A percentile compares a stretch with the other conserved stretches of the same genome.
phyloP scores from a whole-genome alignment of 2,329 filamentous ascomycete genomes.

The Gyromitra esculenta region DNA sequence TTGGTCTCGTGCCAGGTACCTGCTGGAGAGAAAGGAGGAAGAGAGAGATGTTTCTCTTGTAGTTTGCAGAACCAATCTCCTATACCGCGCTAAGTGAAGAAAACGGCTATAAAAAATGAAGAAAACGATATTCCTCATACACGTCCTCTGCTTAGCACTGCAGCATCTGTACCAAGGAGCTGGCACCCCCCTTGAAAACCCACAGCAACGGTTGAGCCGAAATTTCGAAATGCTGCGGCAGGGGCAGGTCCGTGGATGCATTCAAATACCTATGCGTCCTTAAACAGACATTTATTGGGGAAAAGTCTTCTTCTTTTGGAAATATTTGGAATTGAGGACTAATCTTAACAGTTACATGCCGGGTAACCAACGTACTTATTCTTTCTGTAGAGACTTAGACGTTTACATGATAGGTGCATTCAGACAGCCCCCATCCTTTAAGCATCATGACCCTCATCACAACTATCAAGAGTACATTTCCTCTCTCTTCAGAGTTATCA shows the following conservation, averaged over 20 bases:
- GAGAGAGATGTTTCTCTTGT: background rate
- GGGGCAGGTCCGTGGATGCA: constrained; percentile 54
- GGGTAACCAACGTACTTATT: constrained; percentile 51
- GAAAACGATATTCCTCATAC: constrained; percentile 35
- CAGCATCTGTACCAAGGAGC: constrained; percentile 40
- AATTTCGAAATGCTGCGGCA: constrained; percentile 54
- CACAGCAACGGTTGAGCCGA: constrained; percentile 15
- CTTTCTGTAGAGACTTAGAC: too few species aligned
- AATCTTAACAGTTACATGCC: constrained; percentile 24
- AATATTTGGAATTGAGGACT: background rate
- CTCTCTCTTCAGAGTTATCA: too few species aligned
- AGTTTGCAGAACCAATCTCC: constrained; percentile 25
- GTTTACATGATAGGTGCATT: too few species aligned
- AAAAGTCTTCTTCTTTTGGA: constrained; percentile 3
- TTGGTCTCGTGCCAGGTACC: background rate
- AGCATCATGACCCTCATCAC: too few species aligned
- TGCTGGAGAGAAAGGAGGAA: background rate
- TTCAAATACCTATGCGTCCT: constrained; percentile 47
- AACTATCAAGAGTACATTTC: too few species aligned
- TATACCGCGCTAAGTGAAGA: constrained; percentile 2
- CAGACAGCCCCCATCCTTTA: too few species aligned
- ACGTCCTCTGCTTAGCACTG: constrained; percentile 33
- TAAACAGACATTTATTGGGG: background rate
- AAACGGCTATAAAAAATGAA: constrained; percentile 4
- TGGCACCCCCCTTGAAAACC: constrained; percentile 10